A percentile compares a stretch with the other conserved stretches of the same genome.
These are phyloP conservation scores for Trypanosoma mega DNA, from an alignment of 208 protist genomes.

Conservation along the genomic window DNA sequence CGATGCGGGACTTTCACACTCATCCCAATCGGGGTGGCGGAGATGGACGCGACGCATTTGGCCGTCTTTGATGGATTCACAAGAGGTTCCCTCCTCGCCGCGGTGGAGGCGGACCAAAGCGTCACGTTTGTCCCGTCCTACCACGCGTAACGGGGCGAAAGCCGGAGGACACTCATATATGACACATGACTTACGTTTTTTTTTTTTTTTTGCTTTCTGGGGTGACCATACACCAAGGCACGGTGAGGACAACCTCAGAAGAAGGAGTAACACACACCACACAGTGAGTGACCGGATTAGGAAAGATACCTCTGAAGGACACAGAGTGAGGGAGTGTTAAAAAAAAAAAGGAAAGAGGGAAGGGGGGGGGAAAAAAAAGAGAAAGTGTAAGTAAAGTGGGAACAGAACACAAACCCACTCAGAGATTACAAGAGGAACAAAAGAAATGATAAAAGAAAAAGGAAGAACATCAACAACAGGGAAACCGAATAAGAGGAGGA, in stretches of 20 bases:
- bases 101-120: conserved; percentile 55
- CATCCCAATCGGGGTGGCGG: conserved; percentile 64
- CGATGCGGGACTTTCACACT: conserved; percentile 37
- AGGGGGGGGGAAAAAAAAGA: neutral
- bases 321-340: too few species aligned
- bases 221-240: too few species aligned
- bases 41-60: conserved; percentile 44
- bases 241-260: too few species aligned
- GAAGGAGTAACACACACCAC: too few species aligned
- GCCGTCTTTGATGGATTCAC: conserved; percentile 47
- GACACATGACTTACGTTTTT: too few species aligned
- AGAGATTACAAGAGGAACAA: neutral
- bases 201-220: too few species aligned
- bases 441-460: too few species aligned
- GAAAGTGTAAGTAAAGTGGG: neutral
- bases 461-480: too few species aligned
- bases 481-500: neutral
- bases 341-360: too few species aligned
- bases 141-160: conserved; percentile 42
- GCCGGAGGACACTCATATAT: neutral
- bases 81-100: conserved; percentile 64
- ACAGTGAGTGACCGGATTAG: too few species aligned
- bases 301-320: too few species aligned
- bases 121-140: conserved; percentile 70
- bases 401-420: neutral